A percentile compares a stretch with the other conserved stretches of the same genome.
Evolutionary conservation across 176 grass and related monocot species (phyloP).

Genomic region (Hordeum vulgare): DNA sequence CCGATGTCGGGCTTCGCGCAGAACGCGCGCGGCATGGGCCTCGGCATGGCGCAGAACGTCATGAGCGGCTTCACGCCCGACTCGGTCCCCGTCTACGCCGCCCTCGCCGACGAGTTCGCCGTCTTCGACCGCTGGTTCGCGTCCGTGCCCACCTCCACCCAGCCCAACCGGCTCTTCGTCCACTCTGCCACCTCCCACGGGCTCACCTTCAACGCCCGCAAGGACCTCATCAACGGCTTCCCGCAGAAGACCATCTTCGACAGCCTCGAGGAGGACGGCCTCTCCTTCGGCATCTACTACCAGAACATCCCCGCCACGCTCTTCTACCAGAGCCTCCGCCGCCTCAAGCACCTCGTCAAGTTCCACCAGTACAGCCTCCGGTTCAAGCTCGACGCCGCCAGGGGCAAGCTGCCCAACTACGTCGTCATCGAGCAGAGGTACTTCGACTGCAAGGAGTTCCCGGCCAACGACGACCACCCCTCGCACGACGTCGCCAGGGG

Average conservation of each 20-base stretch:
- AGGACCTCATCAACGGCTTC: slow-evolving; percentile 88
- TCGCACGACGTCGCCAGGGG: slow-evolving; percentile 80
- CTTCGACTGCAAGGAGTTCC: slow-evolving; percentile 71
- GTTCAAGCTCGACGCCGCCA: slow-evolving; percentile 77
- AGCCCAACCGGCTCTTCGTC: slow-evolving; percentile 89
- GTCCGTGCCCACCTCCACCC: slow-evolving; percentile 80
- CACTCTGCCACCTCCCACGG: slow-evolving; percentile 89
- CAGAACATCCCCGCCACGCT: slow-evolving; percentile 87
- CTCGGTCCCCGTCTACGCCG: slow-evolving; percentile 55
- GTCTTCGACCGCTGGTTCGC: slow-evolving; percentile 91
- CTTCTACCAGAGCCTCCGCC: slow-evolving; percentile 80
- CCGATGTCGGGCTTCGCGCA: slow-evolving; percentile 91
- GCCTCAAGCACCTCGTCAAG: slow-evolving; percentile 69
- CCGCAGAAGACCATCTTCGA: slow-evolving; percentile 97
- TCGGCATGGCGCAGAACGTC: slow-evolving; percentile 82
- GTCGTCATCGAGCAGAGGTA: slow-evolving; percentile 85
- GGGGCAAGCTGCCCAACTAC: slow-evolving; percentile 74
- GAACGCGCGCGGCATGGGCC: slow-evolving; percentile 70
- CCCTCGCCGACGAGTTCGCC: slow-evolving; percentile 64
- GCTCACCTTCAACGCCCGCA: slow-evolving; percentile 83
- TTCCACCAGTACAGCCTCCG: slow-evolving; percentile 82
- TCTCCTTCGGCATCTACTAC: slow-evolving; percentile 86
- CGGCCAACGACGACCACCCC: slow-evolving; percentile 81
- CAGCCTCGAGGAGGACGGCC: slow-evolving; percentile 63
- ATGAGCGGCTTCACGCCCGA: slow-evolving; percentile 77